Evolutionary conservation across 1,139 yeast genomes (phyloP).

Genomic region (Nakaseomyces uthaithaninus): DNA sequence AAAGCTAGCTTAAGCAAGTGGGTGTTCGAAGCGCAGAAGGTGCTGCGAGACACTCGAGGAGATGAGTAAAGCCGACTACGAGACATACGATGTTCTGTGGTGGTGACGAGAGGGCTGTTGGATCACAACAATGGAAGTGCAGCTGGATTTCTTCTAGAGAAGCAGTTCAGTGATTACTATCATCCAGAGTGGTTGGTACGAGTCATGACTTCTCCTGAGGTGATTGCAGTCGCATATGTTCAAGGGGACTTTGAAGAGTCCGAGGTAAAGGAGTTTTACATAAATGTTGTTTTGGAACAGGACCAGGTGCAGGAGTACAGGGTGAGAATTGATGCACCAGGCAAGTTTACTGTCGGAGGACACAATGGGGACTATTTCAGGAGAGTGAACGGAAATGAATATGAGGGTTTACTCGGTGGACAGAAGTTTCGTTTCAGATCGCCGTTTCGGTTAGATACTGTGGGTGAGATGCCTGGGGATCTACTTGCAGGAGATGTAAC

Average conservation of each 20-base stretch:
- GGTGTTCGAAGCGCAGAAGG: too few species aligned
- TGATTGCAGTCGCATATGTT: conserved; percentile 23
- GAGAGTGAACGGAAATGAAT: conserved; percentile 7
- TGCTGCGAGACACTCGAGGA: too few species aligned
- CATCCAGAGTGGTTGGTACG: too few species aligned
- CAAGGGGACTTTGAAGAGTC: conserved; percentile 41
- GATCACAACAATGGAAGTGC: too few species aligned
- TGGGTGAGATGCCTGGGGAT: conserved; percentile 4
- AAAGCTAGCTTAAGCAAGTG: too few species aligned
- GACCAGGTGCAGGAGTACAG: conserved; percentile 30
- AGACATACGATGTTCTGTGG: too few species aligned
- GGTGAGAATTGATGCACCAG: conserved; percentile 7
- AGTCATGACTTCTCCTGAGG: background rate
- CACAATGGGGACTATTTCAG: conserved; percentile 16
- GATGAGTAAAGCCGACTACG: too few species aligned
- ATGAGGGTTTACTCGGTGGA: conserved; percentile 16
- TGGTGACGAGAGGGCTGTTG: too few species aligned
- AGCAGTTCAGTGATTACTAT: too few species aligned
- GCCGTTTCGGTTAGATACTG: conserved; percentile 10
- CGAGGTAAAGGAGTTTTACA: conserved; percentile 38
- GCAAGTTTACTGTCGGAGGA: conserved; percentile 9
- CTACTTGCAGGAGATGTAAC: conserved; percentile 13
- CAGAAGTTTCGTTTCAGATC: conserved; percentile 13
- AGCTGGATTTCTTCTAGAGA: too few species aligned
- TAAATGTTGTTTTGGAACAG: conserved; percentile 33